These are phyloP conservation scores for Pelargonium citronellum DNA, from an alignment of 441 rosid species.

Conservation along the genomic window DNA sequence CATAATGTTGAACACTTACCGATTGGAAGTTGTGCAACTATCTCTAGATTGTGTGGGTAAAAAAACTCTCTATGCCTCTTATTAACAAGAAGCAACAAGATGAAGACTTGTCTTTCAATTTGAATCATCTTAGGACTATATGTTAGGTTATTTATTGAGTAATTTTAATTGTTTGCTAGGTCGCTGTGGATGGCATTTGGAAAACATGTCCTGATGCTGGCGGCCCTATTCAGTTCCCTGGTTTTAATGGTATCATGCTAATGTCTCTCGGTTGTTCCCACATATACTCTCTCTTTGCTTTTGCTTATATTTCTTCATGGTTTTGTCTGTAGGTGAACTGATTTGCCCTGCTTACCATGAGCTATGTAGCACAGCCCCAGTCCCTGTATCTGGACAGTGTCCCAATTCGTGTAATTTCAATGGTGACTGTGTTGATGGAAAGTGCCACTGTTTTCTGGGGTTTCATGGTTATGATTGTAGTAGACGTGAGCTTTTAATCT, in stretches of 20 bases:
- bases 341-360: constrained; percentile 86
- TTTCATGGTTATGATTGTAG: constrained; percentile 86
- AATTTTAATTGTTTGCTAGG: constrained; percentile 36
- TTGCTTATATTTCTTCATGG: constrained; percentile 17
- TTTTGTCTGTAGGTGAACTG: constrained; percentile 60
- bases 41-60: neutral
- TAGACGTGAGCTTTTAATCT: constrained; percentile 49
- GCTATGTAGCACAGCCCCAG: constrained; percentile 53
- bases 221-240: constrained; percentile 80
- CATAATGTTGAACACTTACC: neutral
- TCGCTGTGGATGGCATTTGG: constrained; percentile 97
- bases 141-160: neutral
- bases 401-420: constrained; percentile 68
- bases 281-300: constrained; percentile 7
- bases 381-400: constrained; percentile 68
- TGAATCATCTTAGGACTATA: neutral
- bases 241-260: constrained; percentile 66
- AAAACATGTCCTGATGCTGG: constrained; percentile 80
- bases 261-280: neutral
- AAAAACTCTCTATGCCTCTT: neutral
- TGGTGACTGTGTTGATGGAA: constrained; percentile 89
- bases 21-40: neutral
- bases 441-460: constrained; percentile 81
- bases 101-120: neutral
- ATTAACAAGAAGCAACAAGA: constrained; percentile 3